These are phyloP conservation scores for Falciphora oryzae DNA, from an alignment of 2,329 filamentous ascomycete species.

Conservation along the genomic window DNA sequence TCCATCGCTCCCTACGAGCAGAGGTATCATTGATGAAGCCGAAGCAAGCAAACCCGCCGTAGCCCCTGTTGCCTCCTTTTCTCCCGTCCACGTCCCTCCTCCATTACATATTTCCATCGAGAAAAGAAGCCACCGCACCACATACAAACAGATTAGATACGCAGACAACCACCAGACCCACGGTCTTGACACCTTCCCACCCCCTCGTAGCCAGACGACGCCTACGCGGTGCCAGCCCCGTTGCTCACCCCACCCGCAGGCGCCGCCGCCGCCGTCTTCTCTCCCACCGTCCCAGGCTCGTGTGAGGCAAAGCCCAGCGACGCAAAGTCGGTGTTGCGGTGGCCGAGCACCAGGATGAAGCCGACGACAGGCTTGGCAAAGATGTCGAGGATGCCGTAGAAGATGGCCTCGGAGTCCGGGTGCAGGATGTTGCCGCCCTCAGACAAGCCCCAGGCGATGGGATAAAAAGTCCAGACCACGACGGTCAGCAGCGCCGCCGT, in stretches of 20 bases:
- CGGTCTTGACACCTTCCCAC: too few species aligned
- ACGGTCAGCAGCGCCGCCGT: constrained; percentile 6
- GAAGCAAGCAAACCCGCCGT: too few species aligned
- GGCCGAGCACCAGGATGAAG: constrained; percentile 36
- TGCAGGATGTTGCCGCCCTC: constrained; percentile 48
- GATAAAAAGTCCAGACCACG: constrained; percentile 47
- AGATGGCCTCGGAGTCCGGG: constrained; percentile 29
- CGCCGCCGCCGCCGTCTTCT: background rate
- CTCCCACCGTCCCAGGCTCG: background rate
- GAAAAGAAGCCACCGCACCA: too few species aligned
- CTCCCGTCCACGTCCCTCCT: too few species aligned
- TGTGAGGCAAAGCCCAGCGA: constrained; percentile 1
- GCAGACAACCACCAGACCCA: too few species aligned
- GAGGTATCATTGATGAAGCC: too few species aligned
- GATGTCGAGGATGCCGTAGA: constrained; percentile 48
- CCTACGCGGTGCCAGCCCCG: background rate
- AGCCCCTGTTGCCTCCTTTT: too few species aligned
- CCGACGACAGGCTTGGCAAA: constrained; percentile 40
- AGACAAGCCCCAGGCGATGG: constrained; percentile 45
- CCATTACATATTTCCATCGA: too few species aligned
- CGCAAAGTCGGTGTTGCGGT: constrained; percentile 21
- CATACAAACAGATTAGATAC: background rate
- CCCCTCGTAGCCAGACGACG: too few species aligned
- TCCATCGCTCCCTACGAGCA: too few species aligned
- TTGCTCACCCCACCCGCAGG: background rate